phyloP scores from a whole-genome alignment of 2,329 filamentous ascomycete species.

The Ophiostoma quercus region DNA sequence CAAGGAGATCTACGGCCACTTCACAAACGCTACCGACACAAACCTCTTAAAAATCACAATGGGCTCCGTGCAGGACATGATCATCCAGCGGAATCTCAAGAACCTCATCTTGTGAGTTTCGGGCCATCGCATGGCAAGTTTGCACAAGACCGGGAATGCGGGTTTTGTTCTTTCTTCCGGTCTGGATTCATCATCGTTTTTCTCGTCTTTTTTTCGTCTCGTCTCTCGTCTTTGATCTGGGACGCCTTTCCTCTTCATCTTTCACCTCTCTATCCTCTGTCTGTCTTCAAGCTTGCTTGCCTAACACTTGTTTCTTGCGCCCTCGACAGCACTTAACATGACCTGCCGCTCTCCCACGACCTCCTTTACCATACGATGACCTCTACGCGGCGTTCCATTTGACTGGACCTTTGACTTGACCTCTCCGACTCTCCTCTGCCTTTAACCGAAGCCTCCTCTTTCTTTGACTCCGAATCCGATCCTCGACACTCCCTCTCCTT shows the following conservation, averaged over 20 bases:
- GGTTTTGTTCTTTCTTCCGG: constrained; percentile 1
- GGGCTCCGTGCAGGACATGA: constrained; percentile 81
- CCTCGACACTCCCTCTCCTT: background rate
- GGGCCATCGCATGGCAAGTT: background rate
- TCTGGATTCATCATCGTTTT: background rate
- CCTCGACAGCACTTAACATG: background rate
- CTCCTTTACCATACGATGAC: background rate
- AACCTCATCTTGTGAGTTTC: constrained; percentile 63
- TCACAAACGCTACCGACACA: constrained; percentile 59
- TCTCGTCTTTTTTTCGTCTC: background rate
- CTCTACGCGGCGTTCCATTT: background rate
- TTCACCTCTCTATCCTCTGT: background rate
- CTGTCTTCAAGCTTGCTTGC: constrained; percentile 8
- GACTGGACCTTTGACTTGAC: background rate
- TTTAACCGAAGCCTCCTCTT: background rate
- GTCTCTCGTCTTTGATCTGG: background rate
- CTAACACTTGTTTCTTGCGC: background rate
- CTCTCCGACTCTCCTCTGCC: background rate
- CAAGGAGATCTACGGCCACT: constrained; percentile 59
- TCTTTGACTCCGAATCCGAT: background rate
- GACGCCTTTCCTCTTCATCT: background rate
- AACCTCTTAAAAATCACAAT: constrained; percentile 81
- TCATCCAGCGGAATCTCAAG: constrained; percentile 77
- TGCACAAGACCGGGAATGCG: background rate
- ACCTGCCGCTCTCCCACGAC: background rate